These are phyloP conservation scores for Aspergillus avenaceus DNA, from an alignment of 495 filamentous ascomycete species.

Conservation along the genomic window DNA sequence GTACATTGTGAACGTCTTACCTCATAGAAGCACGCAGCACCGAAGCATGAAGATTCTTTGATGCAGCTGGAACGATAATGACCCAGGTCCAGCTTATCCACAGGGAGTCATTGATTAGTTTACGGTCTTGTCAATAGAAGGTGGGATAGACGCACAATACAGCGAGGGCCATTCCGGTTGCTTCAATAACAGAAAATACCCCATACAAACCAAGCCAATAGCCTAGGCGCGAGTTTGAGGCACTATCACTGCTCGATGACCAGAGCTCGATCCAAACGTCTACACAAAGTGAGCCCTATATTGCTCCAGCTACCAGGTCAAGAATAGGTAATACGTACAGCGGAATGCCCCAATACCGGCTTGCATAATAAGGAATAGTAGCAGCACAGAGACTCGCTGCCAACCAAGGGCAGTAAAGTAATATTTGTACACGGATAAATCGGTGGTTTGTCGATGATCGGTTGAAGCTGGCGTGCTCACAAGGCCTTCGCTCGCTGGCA, in stretches of 20 bases:
- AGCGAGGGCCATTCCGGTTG: constrained; percentile 6
- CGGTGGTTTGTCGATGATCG: constrained; percentile 1
- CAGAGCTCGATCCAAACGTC: constrained; percentile 18
- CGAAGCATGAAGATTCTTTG: constrained; percentile 4
- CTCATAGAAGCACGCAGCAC: constrained; percentile 14
- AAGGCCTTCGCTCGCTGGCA: not conserved
- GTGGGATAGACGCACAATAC: constrained; percentile 2
- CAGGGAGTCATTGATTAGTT: no score
- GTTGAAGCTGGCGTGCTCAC: not conserved
- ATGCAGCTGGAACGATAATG: constrained; percentile 19
- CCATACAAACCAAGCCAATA: constrained; percentile 25
- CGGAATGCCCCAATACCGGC: constrained; percentile 8
- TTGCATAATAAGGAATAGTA: constrained; percentile 4
- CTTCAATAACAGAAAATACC: constrained; percentile 14
- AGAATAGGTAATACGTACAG: constrained; percentile 1
- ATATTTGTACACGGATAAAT: constrained; percentile 14
- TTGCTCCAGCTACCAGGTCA: not conserved
- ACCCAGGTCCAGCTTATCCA: constrained; percentile 22
- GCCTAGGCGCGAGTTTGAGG: constrained; percentile 6
- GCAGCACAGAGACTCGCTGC: constrained; percentile 4
- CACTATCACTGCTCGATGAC: constrained; percentile 7
- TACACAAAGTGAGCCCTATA: constrained; percentile 2
- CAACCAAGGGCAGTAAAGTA: constrained; percentile 18
- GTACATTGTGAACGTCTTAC: constrained; percentile 2
- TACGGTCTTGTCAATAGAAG: no score